Evolutionary conservation across 139 green algal species (phyloP).

Genomic region (Picochlorum sp.): DNA sequence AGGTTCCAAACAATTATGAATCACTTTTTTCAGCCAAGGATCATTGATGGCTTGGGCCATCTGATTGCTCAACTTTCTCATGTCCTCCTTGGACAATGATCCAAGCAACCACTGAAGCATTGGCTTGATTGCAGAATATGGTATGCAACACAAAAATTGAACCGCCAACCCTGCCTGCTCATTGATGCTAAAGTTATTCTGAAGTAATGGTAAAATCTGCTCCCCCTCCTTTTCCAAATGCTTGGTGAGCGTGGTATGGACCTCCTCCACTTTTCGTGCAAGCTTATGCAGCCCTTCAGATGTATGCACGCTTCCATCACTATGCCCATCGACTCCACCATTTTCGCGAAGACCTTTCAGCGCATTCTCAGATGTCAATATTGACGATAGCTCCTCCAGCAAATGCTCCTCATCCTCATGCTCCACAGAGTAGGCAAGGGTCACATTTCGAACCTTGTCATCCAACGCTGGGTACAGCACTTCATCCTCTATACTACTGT

Average conservation of each 20-base stretch:
- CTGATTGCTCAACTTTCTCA: conserved; percentile 30
- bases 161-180: conserved; percentile 84
- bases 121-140: conserved; percentile 63
- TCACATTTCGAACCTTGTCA: conserved; percentile 85
- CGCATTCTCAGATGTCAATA: conserved; percentile 15
- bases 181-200: conserved; percentile 68
- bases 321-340: background rate
- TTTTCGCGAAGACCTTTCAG: background rate
- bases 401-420: conserved; percentile 84
- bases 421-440: conserved; percentile 76
- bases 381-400: conserved; percentile 73
- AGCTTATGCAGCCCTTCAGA: conserved; percentile 23
- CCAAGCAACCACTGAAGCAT: conserved; percentile 74
- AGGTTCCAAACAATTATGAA: conserved; percentile 61
- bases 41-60: conserved; percentile 60
- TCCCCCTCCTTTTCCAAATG: conserved; percentile 95
- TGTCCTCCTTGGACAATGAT: conserved; percentile 38
- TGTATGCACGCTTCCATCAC: background rate
- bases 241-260: conserved; percentile 81
- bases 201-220: conserved; percentile 89
- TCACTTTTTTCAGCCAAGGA: conserved; percentile 62
- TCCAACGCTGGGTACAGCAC: conserved; percentile 85
- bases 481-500: conserved; percentile 87
- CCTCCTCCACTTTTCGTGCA: conserved; percentile 46
- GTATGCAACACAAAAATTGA: conserved; percentile 95